Evolutionary conservation across 2,329 filamentous ascomycete genomes (phyloP), one percentile per base, ranked within the genome.

Genomic region (Hypoxylon sp.): DNA sequence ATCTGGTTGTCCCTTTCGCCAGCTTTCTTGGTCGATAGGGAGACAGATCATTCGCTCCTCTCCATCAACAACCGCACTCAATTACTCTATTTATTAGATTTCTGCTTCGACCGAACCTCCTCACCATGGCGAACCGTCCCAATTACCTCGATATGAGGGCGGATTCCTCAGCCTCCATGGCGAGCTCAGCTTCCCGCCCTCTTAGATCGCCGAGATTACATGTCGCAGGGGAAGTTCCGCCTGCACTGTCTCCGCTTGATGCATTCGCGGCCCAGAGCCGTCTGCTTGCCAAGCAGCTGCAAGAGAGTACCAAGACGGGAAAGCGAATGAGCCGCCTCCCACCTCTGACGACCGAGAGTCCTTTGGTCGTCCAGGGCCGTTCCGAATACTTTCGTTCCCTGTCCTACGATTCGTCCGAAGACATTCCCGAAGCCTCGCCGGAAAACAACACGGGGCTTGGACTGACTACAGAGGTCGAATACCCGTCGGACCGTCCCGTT

Each of bases 241-340:
- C 95, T 4, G 90, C 95, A 48, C 82, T 98, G 54, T 98, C 95
- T 6, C 95, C 95, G 9, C 84, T 99, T 64, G 95, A 99, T 81
- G 94, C 94, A 43, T 96, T 99, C 72, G 94, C 94, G 18, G 83
- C 94, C 61, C 94, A 98, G 72, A 96, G 93, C 68, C 88, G 94
- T 55, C 79, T 96, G 67, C 83, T 99, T 48, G 92, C 92, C 33
- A 90, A 87, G 76, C 90, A 96, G 75, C 85, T 99, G 60, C 89
- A 97, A 73, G 88, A 95, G 66, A 88, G 85, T 63, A 84, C 86
- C 69, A 87, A 85, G 70, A 84, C 85, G 61, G 92, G 91, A 46
- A 86, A 88, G 64, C 86, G 93, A 55, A 84, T 97, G 76, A 97
- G 93, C 76, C 85, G 94, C 37, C 78, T 98, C 38, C 91, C 93